Conservation (phyloP, 2,329 filamentous ascomycete species). For the Zopfia rhizophila region DNA sequence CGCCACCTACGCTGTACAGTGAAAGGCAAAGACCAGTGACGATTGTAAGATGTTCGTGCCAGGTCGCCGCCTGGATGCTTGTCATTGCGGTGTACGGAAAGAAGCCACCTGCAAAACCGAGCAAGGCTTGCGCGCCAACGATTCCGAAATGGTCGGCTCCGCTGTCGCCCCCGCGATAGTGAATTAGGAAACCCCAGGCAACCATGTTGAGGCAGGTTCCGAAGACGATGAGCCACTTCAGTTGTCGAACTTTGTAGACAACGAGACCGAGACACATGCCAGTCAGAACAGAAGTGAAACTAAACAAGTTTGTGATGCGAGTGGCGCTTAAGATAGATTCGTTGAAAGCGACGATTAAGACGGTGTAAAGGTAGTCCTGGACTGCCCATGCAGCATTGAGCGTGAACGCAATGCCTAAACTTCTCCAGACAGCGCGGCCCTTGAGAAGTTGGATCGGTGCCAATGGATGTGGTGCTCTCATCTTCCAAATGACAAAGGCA, state of each 20-base stretch:
- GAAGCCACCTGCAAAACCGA: slow-evolving; percentile 70
- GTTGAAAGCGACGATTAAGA: slow-evolving; percentile 69
- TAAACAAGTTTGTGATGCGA: slow-evolving; percentile 67
- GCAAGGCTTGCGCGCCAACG: slow-evolving; percentile 68
- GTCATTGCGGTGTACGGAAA: slow-evolving; percentile 63
- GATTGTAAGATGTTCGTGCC: slow-evolving; percentile 66
- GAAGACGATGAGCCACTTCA: slow-evolving; percentile 68
- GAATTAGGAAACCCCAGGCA: slow-evolving; percentile 70
- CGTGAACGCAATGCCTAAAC: slow-evolving; percentile 61
- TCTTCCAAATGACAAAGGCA: slow-evolving; percentile 64
- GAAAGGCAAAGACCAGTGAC: slow-evolving; percentile 69
- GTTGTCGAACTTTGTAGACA: slow-evolving; percentile 65
- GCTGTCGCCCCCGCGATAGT: slow-evolving; percentile 63
- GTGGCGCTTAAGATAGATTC: slow-evolving; percentile 65
- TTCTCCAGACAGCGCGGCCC: slow-evolving; percentile 69
- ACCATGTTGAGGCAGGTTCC: slow-evolving; percentile 69
- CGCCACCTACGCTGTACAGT: slow-evolving; percentile 65
- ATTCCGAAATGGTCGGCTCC: slow-evolving; percentile 61
- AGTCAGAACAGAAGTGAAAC: slow-evolving; percentile 63
- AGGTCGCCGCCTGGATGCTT: slow-evolving; percentile 57
- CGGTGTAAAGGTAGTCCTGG: slow-evolving; percentile 71
- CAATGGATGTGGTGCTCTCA: slow-evolving; percentile 59
- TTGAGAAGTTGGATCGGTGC: slow-evolving; percentile 68
- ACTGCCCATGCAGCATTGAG: slow-evolving; percentile 61
- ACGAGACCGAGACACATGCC: slow-evolving; percentile 66